Conservation (phyloP, 78 protist genomes). For the Cavenderia fasciculata region DNA sequence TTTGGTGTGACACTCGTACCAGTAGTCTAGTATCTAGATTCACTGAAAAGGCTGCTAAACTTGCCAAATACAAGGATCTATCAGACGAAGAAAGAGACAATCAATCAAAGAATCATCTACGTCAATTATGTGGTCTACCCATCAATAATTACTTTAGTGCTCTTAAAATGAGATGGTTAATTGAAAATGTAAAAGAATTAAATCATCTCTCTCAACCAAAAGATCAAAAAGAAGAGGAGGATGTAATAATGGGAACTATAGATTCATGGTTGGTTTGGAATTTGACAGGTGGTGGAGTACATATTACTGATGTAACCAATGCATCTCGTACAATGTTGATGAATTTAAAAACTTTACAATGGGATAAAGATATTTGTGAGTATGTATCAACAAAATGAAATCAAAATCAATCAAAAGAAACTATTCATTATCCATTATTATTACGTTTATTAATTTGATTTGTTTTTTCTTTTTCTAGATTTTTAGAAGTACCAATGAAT, state of each 20-base stretch:
- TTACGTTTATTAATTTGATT: no score
- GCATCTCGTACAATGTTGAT: slow-evolving; percentile 98
- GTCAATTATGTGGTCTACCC: slow-evolving; percentile 95
- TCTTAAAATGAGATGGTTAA: slow-evolving; percentile 90
- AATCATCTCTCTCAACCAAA: no score
- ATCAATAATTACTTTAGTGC: slow-evolving; percentile 91
- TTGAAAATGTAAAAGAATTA: slow-evolving; percentile 86
- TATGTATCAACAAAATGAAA: no score
- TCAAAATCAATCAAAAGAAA: no score
- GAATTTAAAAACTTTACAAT: slow-evolving; percentile 89
- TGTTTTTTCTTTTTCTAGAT: no score
- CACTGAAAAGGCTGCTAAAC: slow-evolving; percentile 9
- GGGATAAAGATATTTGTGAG: slow-evolving; percentile 89
- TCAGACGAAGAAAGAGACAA: not conserved
- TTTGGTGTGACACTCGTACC: slow-evolving; percentile 59
- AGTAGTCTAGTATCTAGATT: slow-evolving; percentile 7
- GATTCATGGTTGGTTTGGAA: slow-evolving; percentile 96
- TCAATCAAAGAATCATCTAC: slow-evolving; percentile 14
- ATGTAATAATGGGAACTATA: slow-evolving; percentile 91
- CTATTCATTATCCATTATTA: no score
- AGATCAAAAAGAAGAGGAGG: not conserved
- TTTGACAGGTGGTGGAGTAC: slow-evolving; percentile 92
- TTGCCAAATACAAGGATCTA: not conserved
- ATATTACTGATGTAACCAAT: slow-evolving; percentile 97
- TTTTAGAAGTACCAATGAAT: slow-evolving; percentile 64